Conservation (phyloP, 495 filamentous ascomycete species). For the Trichoderma virens region DNA sequence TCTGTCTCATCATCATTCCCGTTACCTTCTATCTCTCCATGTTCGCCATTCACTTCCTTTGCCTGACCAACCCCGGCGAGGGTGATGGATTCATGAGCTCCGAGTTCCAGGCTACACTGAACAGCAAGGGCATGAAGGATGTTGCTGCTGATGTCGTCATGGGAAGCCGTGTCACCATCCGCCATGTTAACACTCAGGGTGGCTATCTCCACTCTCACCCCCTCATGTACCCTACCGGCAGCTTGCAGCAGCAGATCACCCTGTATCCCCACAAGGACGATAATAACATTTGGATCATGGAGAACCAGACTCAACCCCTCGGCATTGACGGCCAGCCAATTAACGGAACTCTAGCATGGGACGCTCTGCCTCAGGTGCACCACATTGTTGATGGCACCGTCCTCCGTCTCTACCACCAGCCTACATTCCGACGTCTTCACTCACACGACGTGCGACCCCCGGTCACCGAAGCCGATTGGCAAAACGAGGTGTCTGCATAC, state of each 20-base stretch:
- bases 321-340: conserved; percentile 65
- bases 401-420: conserved; percentile 72
- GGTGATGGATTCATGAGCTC: conserved; percentile 99
- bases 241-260: conserved; percentile 97
- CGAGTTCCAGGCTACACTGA: conserved; percentile 95
- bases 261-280: conserved; percentile 99
- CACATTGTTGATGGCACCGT: conserved; percentile 73
- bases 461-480: conserved; percentile 95
- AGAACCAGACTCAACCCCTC: conserved; percentile 91
- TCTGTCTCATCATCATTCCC: conserved; percentile 90
- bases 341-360: conserved; percentile 76
- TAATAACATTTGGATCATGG: conserved; percentile 88
- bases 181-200: conserved; percentile 94
- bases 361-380: conserved; percentile 54
- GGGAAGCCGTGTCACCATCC: conserved; percentile 76
- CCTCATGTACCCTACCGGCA: conserved; percentile 95
- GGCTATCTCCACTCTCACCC: conserved; percentile 95
- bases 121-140: conserved; percentile 91
- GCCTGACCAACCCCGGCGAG: conserved; percentile 88
- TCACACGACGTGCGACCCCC: conserved; percentile 98
- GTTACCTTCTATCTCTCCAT: conserved; percentile 86
- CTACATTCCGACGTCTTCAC: conserved; percentile 82
- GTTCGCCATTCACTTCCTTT: conserved; percentile 93
- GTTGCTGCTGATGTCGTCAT: conserved; percentile 87
- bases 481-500: conserved; percentile 96